Evolutionary conservation across 768 basidiomycete genomes (phyloP).

Genomic region (Leccinum fibrillosum): DNA sequence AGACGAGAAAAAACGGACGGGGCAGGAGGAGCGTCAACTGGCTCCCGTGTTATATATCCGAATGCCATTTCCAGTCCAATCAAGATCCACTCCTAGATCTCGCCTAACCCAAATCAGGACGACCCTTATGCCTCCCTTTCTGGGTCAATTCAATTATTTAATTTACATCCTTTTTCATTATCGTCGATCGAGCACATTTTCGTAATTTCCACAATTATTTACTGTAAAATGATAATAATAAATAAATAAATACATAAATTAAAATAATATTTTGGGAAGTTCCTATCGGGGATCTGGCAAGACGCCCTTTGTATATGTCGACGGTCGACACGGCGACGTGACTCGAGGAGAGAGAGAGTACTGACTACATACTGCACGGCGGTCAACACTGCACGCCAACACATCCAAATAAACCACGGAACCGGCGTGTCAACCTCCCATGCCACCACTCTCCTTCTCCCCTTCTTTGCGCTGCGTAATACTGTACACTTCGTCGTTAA

Average conservation of each 20-base stretch:
- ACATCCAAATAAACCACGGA: slow-evolving; percentile 21
- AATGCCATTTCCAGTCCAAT: slow-evolving; percentile 20
- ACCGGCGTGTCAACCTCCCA: slow-evolving; percentile 15
- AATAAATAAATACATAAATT: slow-evolving; percentile 1
- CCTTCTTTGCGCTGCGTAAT: not conserved
- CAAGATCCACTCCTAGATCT: slow-evolving; percentile 26
- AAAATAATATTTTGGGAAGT: not conserved
- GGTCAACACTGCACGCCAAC: slow-evolving; percentile 2
- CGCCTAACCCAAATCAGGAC: slow-evolving; percentile 9
- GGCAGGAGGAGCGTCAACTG: slow-evolving; percentile 6
- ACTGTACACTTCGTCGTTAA: not conserved
- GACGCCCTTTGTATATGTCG: not conserved
- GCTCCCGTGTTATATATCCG: slow-evolving; percentile 28
- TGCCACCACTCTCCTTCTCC: not conserved
- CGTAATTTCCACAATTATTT: slow-evolving; percentile 19
- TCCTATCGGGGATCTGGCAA: slow-evolving; percentile 2
- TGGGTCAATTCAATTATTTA: slow-evolving; percentile 31
- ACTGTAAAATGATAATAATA: not conserved
- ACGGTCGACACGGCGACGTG: slow-evolving; percentile 12
- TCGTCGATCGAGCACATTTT: slow-evolving; percentile 31
- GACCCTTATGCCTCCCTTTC: slow-evolving; percentile 18
- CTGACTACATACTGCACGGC: too few relatives aligned
- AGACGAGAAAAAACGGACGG: slow-evolving; percentile 18
- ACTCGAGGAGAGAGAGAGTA: not conserved
- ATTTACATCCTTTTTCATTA: slow-evolving; percentile 31